Conservation (phyloP, 352 stramenopile genomes). For the Phytophthora ramorum region DNA sequence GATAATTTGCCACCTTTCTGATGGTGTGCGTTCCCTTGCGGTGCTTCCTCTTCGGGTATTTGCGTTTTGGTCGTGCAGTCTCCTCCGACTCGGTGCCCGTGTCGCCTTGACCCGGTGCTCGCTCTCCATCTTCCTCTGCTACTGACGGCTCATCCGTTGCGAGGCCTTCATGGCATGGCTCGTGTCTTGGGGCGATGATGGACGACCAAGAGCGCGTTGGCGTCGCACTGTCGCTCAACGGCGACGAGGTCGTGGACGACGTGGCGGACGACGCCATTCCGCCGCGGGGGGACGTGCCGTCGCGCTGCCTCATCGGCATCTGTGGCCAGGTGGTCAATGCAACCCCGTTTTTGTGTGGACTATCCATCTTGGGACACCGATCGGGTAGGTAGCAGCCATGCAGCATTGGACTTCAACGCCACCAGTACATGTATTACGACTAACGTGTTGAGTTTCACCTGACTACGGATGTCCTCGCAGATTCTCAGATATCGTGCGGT, state of each 20-base stretch:
- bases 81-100: conserved; percentile 5
- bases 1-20: conserved; percentile 29
- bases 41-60: conserved; percentile 38
- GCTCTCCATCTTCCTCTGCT: neutral
- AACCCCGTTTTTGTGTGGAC: conserved; percentile 5
- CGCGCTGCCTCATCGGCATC: neutral
- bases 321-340: conserved; percentile 1
- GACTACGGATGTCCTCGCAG: conserved; percentile 13
- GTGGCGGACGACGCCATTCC: conserved; percentile 14
- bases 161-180: neutral
- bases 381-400: conserved; percentile 5
- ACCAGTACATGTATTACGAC: no score
- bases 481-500: conserved; percentile 30
- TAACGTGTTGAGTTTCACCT: neutral
- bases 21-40: conserved; percentile 42
- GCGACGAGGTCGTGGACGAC: conserved; percentile 23
- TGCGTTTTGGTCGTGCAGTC: conserved; percentile 18
- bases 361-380: neutral
- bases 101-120: neutral
- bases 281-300: neutral
- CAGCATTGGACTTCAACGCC: neutral
- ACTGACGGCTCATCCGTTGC: neutral
- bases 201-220: conserved; percentile 16
- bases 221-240: conserved; percentile 2
- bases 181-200: conserved; percentile 6